A percentile compares a stretch with the other conserved stretches of the same genome.
These are phyloP conservation scores for Hyphopichia homilentoma DNA, from an alignment of 805 yeast genomes.

Conservation along the genomic window DNA sequence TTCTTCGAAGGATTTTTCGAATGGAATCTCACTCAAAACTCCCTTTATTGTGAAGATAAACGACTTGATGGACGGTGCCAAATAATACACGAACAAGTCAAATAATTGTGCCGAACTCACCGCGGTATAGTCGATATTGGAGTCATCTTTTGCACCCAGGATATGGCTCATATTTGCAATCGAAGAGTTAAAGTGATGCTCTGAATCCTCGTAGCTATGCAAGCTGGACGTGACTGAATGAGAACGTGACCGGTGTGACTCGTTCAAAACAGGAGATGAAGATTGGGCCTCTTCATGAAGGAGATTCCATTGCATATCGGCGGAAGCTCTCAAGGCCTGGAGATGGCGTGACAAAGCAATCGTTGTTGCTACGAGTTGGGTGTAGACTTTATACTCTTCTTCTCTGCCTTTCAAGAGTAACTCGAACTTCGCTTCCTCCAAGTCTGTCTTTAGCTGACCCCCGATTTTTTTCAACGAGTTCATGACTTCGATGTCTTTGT, in stretches of 20 bases:
- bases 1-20: constrained; percentile 29
- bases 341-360: constrained; percentile 51
- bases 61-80: constrained; percentile 72
- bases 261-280: neutral
- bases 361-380: constrained; percentile 48
- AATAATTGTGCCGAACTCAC: constrained; percentile 46
- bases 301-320: constrained; percentile 61
- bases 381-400: constrained; percentile 44
- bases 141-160: constrained; percentile 17
- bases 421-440: constrained; percentile 65
- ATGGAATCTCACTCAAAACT: constrained; percentile 58
- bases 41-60: constrained; percentile 60
- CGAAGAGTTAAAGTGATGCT: constrained; percentile 18
- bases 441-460: constrained; percentile 30
- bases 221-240: constrained; percentile 15
- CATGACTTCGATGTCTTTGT: constrained; percentile 34
- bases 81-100: constrained; percentile 59
- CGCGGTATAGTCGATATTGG: constrained; percentile 19
- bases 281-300: constrained; percentile 27
- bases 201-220: constrained; percentile 16
- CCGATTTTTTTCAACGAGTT: constrained; percentile 39
- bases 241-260: constrained; percentile 9
- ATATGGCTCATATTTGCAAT: constrained; percentile 27
- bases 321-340: constrained; percentile 65
- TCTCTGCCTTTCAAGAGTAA: constrained; percentile 52